Percentiles rank a stretch among this genome's conserved stretches.
These are phyloP conservation scores for Hypoxylon fuscum DNA, from an alignment of 495 filamentous ascomycete genomes.

Conservation along the genomic window DNA sequence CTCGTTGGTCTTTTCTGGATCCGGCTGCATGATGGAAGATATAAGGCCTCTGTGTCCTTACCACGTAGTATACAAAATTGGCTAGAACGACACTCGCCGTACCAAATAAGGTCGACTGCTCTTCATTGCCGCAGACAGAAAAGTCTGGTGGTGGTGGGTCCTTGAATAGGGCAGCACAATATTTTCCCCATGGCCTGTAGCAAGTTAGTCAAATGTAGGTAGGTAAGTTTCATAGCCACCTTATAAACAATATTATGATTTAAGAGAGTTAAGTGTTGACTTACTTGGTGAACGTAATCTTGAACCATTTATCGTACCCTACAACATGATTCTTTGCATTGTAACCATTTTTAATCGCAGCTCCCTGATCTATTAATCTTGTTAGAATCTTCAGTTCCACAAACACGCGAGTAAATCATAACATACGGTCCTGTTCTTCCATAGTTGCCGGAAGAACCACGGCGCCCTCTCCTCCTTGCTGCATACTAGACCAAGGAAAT, in stretches of 20 bases:
- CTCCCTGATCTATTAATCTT: background rate
- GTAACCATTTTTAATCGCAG: background rate
- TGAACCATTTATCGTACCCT: background rate
- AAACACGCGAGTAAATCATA: background rate
- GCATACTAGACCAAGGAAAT: background rate
- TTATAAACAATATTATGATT: background rate
- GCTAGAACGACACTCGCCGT: background rate
- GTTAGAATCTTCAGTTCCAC: background rate
- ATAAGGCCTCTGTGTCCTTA: background rate
- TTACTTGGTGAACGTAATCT: background rate
- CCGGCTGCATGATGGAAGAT: background rate
- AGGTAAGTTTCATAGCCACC: no score
- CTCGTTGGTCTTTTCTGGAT: background rate
- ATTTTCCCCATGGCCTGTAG: background rate
- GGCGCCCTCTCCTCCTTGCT: background rate
- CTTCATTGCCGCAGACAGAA: background rate
- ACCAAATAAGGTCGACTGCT: background rate
- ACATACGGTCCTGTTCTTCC: background rate
- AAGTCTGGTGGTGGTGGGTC: background rate
- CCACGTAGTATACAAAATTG: background rate
- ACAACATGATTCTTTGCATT: background rate
- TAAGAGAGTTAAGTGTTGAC: background rate
- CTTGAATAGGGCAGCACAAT: background rate
- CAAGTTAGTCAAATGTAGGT: background rate
- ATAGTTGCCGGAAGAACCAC: background rate